phyloP scores from a whole-genome alignment of 192 early-diverging fungal species.

The Podila epigama region DNA sequence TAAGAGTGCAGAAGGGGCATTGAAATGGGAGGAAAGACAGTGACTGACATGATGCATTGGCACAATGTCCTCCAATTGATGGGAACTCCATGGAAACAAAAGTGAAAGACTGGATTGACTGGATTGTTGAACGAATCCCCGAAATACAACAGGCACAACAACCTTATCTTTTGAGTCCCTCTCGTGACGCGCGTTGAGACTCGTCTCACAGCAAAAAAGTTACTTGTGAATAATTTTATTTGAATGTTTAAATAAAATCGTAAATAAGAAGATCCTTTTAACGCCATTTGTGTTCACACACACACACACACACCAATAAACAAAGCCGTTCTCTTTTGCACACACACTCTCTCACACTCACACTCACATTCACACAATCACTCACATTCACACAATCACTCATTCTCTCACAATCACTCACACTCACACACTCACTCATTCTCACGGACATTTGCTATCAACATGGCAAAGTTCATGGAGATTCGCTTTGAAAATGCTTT shows the following conservation, averaged over 20 bases:
- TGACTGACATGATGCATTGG: conserved; percentile 14
- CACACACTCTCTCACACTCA: background rate
- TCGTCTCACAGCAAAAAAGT: no score
- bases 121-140: no score
- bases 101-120: no score
- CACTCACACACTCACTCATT: background rate
- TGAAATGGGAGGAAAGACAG: conserved; percentile 32
- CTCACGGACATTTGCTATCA: background rate
- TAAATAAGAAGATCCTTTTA: no score
- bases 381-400: background rate
- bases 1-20: conserved; percentile 21
- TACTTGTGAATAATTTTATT: no score
- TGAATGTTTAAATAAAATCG: no score
- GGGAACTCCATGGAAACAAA: conserved; percentile 47
- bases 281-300: no score
- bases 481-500: conserved; percentile 29
- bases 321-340: background rate
- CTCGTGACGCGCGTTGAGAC: no score
- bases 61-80: conserved; percentile 26
- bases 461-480: conserved; percentile 26
- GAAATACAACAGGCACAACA: no score
- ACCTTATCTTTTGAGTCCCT: no score
- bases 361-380: background rate
- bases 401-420: background rate
- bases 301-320: no score